Evolutionary conservation across 208 protist genomes (phyloP), one percentile per base, ranked within the genome.

Genomic region (Acanthamoeba royreba): DNA sequence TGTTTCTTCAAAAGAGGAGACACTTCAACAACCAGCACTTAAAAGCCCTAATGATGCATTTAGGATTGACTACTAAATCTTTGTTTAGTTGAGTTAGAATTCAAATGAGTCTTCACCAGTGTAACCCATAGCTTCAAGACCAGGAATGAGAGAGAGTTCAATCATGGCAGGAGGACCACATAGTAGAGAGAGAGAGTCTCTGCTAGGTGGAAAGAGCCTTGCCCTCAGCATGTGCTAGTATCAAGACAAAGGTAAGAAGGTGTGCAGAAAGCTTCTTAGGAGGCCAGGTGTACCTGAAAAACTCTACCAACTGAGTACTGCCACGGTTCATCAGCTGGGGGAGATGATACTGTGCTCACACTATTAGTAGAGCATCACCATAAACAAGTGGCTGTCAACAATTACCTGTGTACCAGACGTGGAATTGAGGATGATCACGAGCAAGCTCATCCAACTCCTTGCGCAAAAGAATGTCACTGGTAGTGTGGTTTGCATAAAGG

Each of bases 391-490:
- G 55, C 25, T 4, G 8, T 17, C 25, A 66, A 4, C 25, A 15
- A 5, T 0, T 77, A 77, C 66, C 96, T 55, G 98, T 97, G 96
- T 98, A 98, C 94, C 98, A 98, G 0, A 98, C 97, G 42, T 98
- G 98, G 95, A 99, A 98, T 25, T 77, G 95, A 28, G 98, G 98
- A 94, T 98, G 97, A 9, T 92, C 87, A 92, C 98, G 96, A 96
- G 97, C 98, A 25, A 98, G 94, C 49, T 98, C 97, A 93, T 98
- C 98, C 43, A 99, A 96, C 96, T 98, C 97, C 72, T 98, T 97
- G 31, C 97, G 96, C 45, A 99, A 96, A 25, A 99, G 96, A 42
- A 99, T 98, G 95, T 99, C 98, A 83, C 98, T 96, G 88, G 98
- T 97, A 19, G 97, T 96, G 43, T 93, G 77, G 94, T 98, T 98